These are phyloP conservation scores for Apostasia shenzhenica DNA, from an alignment of 106 monocot species.

Conservation along the genomic window DNA sequence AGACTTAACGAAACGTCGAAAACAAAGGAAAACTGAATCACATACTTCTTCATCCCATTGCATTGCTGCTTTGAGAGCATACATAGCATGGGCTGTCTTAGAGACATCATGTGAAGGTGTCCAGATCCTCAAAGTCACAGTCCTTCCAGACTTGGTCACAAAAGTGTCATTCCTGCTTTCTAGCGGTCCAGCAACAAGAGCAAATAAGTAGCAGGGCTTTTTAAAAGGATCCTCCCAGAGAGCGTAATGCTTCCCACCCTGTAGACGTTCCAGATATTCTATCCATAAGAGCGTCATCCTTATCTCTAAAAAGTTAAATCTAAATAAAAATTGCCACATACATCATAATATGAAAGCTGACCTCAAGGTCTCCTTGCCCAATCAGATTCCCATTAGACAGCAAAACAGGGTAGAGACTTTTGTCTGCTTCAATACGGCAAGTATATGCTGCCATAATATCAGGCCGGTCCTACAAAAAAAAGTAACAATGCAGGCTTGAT, in stretches of 20 bases:
- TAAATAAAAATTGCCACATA: background rate
- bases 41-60: conserved; percentile 97
- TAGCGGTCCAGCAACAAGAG: conserved; percentile 87
- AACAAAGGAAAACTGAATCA: conserved; percentile 2
- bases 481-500: too few species aligned
- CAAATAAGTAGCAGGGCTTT: conserved; percentile 96
- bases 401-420: conserved; percentile 76
- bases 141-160: conserved; percentile 69
- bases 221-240: conserved; percentile 95
- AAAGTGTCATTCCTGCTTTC: conserved; percentile 89
- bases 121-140: conserved; percentile 80
- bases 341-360: conserved; percentile 4
- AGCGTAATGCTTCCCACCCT: conserved; percentile 91
- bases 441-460: conserved; percentile 96
- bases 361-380: conserved; percentile 85
- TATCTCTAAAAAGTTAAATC: background rate
- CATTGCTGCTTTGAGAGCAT: conserved; percentile 98
- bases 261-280: conserved; percentile 6
- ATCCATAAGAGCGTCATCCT: background rate
- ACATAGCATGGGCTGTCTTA: conserved; percentile 99
- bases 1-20: background rate
- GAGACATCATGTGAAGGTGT: conserved; percentile 87
- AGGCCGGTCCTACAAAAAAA: conserved; percentile 73
- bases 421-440: conserved; percentile 92
- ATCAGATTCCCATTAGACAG: conserved; percentile 94